Conservation (phyloP, 768 basidiomycete species). For the Coprinellus aureogranulatus region DNA sequence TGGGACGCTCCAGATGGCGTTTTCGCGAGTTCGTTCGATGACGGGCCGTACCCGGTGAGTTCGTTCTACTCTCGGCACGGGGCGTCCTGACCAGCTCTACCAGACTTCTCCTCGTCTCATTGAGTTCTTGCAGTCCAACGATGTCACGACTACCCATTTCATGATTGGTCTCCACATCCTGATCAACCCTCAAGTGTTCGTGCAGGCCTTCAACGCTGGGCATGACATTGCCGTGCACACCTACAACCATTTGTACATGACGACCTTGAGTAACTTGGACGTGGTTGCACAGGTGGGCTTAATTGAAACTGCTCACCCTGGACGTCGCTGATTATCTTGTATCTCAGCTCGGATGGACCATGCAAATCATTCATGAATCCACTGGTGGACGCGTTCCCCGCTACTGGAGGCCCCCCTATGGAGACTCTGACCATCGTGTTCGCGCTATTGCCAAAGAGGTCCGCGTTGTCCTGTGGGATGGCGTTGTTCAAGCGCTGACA, state of each 20-base stretch:
- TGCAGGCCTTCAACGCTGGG: constrained; percentile 45
- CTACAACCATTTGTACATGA: constrained; percentile 81
- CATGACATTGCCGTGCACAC: constrained; percentile 57
- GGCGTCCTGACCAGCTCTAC: not conserved
- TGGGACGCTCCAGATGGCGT: constrained; percentile 75
- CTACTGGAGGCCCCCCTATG: constrained; percentile 90
- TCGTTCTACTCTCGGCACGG: not conserved
- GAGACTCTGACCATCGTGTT: constrained; percentile 81
- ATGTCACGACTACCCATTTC: constrained; percentile 79
- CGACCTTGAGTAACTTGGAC: constrained; percentile 64
- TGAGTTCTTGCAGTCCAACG: constrained; percentile 63
- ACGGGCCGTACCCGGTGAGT: constrained; percentile 62
- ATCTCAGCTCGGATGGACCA: constrained; percentile 69
- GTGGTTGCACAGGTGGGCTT: constrained; percentile 59
- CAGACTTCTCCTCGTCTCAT: constrained; percentile 45
- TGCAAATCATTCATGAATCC: constrained; percentile 74
- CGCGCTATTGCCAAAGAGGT: constrained; percentile 82
- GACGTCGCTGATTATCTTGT: not conserved
- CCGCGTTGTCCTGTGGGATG: not conserved
- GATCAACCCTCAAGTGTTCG: constrained; percentile 52
- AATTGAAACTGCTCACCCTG: not conserved
- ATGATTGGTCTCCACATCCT: constrained; percentile 83
- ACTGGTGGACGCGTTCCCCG: constrained; percentile 68
- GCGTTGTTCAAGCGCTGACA: not conserved
- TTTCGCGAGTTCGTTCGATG: constrained; percentile 72